Evolutionary conservation across 2,329 filamentous ascomycete species (phyloP).

Genomic region (Colletotrichum caudatum): DNA sequence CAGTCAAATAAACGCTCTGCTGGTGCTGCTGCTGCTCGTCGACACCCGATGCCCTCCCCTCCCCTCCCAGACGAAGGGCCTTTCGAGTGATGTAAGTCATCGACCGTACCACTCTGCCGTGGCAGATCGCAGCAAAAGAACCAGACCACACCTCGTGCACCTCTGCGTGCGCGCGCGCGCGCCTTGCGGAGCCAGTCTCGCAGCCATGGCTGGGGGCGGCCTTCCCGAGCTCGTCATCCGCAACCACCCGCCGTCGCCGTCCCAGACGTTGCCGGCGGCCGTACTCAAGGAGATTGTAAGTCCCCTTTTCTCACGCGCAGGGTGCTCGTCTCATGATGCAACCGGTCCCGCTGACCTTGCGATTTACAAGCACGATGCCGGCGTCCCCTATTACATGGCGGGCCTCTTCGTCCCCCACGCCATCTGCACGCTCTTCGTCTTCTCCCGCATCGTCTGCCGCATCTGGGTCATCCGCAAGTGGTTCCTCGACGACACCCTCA

Average conservation of each 20-base stretch:
- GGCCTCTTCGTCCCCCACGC: constrained; percentile 51
- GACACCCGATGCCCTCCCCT: not conserved
- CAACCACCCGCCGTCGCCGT: not conserved
- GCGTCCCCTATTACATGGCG: constrained; percentile 46
- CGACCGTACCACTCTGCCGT: not conserved
- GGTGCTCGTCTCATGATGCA: no score
- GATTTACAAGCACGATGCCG: constrained; percentile 27
- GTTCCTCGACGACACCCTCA: constrained; percentile 51
- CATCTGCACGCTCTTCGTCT: constrained; percentile 49
- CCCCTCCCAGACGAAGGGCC: not conserved
- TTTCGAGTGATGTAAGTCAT: constrained; percentile 6
- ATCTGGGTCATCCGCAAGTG: constrained; percentile 48
- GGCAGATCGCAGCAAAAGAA: not conserved
- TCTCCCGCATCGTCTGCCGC: constrained; percentile 47
- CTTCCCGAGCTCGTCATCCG: constrained; percentile 12
- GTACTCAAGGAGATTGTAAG: constrained; percentile 28
- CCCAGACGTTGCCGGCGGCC: not conserved
- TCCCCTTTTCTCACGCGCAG: not conserved
- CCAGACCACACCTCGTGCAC: not conserved
- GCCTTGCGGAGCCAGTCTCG: not conserved
- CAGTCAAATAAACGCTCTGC: not conserved
- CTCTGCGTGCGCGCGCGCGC: no score
- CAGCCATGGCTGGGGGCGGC: constrained; percentile 12
- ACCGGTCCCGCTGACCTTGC: not conserved
- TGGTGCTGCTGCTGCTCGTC: not conserved